phyloP scores from a whole-genome alignment of 441 rosid genomes.

The Rhodomyrtus psidioides region DNA sequence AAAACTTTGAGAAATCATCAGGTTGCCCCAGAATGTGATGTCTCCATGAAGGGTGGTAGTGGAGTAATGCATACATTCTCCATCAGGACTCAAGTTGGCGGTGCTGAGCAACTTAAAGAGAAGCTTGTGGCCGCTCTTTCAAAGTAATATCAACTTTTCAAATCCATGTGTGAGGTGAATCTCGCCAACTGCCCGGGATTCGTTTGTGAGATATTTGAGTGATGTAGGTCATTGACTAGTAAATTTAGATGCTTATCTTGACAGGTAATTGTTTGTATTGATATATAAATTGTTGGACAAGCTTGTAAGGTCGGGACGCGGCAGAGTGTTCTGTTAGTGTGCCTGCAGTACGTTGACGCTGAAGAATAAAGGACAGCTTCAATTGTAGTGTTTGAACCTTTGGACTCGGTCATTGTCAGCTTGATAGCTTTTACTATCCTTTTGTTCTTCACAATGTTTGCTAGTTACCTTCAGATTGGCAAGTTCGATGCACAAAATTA shows the following conservation, averaged over 20 bases:
- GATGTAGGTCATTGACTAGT: neutral
- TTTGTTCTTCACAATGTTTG: neutral
- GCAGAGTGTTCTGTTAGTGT: neutral
- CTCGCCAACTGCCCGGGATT: neutral
- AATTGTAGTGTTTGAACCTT: neutral
- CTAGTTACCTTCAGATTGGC: no score
- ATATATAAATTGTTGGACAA: neutral
- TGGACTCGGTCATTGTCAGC: neutral
- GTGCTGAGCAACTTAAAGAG: slow-evolving; percentile 77
- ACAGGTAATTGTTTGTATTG: neutral
- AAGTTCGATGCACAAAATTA: neutral
- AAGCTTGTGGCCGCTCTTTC: slow-evolving; percentile 56
- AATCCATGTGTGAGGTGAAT: neutral
- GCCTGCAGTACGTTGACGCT: neutral
- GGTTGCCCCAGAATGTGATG: slow-evolving; percentile 48
- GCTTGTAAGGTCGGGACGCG: neutral
- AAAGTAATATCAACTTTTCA: slow-evolving; percentile 18
- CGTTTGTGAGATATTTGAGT: neutral
- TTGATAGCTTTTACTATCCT: neutral
- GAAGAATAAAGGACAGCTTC: neutral
- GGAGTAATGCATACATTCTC: slow-evolving; percentile 74
- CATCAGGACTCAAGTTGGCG: slow-evolving; percentile 48
- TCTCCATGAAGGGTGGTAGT: slow-evolving; percentile 44
- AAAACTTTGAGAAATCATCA: slow-evolving; percentile 61
- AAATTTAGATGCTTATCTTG: neutral